Evolutionary conservation across 2,329 filamentous ascomycete genomes (phyloP), one percentile per base, ranked within the genome.

Genomic region (Truncatella angustata): DNA sequence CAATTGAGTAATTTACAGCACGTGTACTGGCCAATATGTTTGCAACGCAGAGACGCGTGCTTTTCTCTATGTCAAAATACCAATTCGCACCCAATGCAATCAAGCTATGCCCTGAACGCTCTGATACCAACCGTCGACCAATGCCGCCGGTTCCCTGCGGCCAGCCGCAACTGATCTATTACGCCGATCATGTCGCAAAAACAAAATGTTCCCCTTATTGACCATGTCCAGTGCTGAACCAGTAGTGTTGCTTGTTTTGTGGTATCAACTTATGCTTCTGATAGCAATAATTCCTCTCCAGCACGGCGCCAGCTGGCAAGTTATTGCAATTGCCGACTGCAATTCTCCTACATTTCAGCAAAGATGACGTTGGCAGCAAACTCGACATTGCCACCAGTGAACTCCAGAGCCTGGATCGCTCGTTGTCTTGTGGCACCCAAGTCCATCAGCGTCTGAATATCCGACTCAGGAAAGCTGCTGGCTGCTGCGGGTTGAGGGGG

Each of bases 351-450:
- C 56, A 65, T 77, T 44, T 73, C 72, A 54, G 80, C 74, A 60
- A 85, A 90, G 49, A 97, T 80, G 56, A 96, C 78, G 45, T 87
- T 86, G 43, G 91, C 92, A n/a, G 93, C 93, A 57, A 86, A 84
- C 56, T 97, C 90, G 6, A 97, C 83, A 63, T 97, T 90, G 18
- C 94, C 93, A 18, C 85, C 85, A 14, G 90, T 89, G 26, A 90
- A 90, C 63, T 91, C 84, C 48, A 99, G 75, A 2, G 92, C 91
- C 54, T 87, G 84, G 49, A 94, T 79, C 1, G 92, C 93, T 60
- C 90, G 81, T 55, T 88, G 81, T 49, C 86, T 79, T 2, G 86
- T 82, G 58, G 94, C 91, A 0, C 93, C 92, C 58, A 97, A 77
- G 43, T 84, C 81, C 44, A 88, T 80, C 34, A 97, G 81, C 62